Conservation (phyloP, 805 yeast species). For the Hanseniaspora lindneri region DNA sequence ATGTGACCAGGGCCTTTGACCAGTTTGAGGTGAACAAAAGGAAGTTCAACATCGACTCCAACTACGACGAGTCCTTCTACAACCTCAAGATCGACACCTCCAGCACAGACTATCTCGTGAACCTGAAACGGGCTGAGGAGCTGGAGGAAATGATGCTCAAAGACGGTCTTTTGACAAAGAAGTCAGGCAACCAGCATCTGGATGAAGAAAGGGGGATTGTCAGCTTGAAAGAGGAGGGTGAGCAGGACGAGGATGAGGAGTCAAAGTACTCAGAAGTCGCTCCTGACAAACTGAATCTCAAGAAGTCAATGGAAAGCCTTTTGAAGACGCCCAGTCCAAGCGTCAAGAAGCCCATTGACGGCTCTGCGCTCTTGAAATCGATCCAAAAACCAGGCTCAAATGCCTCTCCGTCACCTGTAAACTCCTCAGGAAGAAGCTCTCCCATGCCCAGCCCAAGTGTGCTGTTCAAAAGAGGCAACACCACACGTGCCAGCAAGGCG, state of each 20-base stretch:
- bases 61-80: constrained; percentile 72
- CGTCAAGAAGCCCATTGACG: neutral
- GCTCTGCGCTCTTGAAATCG: constrained; percentile 6
- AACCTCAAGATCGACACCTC: constrained; percentile 63
- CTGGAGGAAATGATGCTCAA: constrained; percentile 69
- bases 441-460: neutral
- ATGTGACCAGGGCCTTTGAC: constrained; percentile 51
- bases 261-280: constrained; percentile 86
- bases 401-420: neutral
- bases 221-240: constrained; percentile 50
- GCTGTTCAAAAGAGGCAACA: neutral
- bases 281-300: neutral
- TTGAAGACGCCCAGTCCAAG: constrained; percentile 5
- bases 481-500: neutral
- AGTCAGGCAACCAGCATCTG: constrained; percentile 60
- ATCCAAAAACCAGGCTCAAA: constrained; percentile 3
- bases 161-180: constrained; percentile 63
- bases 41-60: constrained; percentile 77
- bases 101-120: constrained; percentile 60
- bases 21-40: constrained; percentile 86
- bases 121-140: constrained; percentile 58
- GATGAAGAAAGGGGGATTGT: constrained; percentile 81
- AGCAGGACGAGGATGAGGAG: constrained; percentile 94
- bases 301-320: neutral
- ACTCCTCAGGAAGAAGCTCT: neutral